Percentiles rank a stretch among this genome's conserved stretches.
Evolutionary conservation across 441 rosid species (phyloP).

Genomic region (Pelargonium myrrhifolium): DNA sequence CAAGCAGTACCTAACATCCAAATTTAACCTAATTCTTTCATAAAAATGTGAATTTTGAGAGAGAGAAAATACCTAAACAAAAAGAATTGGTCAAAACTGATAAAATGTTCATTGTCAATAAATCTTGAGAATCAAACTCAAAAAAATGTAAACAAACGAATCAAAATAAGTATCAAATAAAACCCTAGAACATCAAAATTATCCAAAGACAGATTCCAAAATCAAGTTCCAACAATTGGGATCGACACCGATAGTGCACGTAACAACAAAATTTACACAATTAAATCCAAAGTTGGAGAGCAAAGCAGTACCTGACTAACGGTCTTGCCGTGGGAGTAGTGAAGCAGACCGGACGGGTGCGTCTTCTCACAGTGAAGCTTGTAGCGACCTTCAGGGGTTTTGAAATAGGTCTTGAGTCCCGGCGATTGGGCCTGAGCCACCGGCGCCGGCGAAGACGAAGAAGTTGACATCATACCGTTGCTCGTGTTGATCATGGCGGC

Average conservation of each 20-base stretch:
- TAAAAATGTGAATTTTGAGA: neutral
- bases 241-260: neutral
- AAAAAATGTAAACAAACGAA: neutral
- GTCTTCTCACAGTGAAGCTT: conserved; percentile 95
- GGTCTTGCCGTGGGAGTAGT: conserved; percentile 90
- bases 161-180: neutral
- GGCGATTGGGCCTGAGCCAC: conserved; percentile 63
- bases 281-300: neutral
- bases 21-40: neutral
- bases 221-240: neutral
- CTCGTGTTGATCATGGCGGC: conserved; percentile 56
- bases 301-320: conserved; percentile 66
- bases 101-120: neutral
- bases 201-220: neutral
- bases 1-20: conserved; percentile 55
- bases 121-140: neutral
- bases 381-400: conserved; percentile 92
- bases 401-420: conserved; percentile 90
- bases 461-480: conserved; percentile 84
- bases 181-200: neutral
- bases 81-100: no score
- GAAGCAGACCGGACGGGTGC: conserved; percentile 87
- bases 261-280: conserved; percentile 6
- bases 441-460: conserved; percentile 50
- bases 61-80: no score